Evolutionary conservation across 805 yeast species (phyloP), one percentile per base, ranked within the genome.

Genomic region (Nakazawaea ishiwadae): DNA sequence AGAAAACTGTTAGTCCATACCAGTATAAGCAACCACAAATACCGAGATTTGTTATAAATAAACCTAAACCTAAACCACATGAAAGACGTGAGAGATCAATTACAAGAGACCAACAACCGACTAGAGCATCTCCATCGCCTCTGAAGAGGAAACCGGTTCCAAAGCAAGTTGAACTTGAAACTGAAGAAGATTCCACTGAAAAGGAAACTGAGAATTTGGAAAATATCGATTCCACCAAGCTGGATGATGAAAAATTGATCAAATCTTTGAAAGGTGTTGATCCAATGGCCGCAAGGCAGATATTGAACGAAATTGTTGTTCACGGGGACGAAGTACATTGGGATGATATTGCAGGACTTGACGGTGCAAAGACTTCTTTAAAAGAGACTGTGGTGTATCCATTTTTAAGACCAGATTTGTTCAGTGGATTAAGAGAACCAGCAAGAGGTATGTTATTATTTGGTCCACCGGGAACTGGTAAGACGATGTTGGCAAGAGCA

Each of bases 391-490:
- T 93, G 4, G 97, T 91, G 11, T 91, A 90, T 58, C 99, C 99
- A 18, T 90, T 91, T 55, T 63, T 93, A 49, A 72, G 98, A 39
- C 99, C 98, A 0, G 98, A 91, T 62, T 68, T 91, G 44, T 93
- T 91, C 58, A 75, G 78, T 45, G 98, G 97, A 0, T 65, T 91
- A 40, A 71, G 97, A 51, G 97, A 90, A 63, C 98, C 98, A 0
- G 90, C 95, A 0, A 67, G 95, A 44, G 98, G 98, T n/a, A 88
- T 93, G 95, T 69, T 91, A 16, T 63, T 91, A 31, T 91, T 89
- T 66, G 99, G 99, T 0, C 98, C 99, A 2, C 97, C 98, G 0
- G 99, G 99, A n/a, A 91, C 98, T 0, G 98, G 98, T 43, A 91
- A 93, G 56, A 90, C 97, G 1, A 90, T 91, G 98, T 73, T 91